Percentiles rank a stretch among this genome's conserved stretches.
These are phyloP conservation scores for Beta macrorhiza DNA, from an alignment of 179 eudicot genomes.

Conservation along the genomic window DNA sequence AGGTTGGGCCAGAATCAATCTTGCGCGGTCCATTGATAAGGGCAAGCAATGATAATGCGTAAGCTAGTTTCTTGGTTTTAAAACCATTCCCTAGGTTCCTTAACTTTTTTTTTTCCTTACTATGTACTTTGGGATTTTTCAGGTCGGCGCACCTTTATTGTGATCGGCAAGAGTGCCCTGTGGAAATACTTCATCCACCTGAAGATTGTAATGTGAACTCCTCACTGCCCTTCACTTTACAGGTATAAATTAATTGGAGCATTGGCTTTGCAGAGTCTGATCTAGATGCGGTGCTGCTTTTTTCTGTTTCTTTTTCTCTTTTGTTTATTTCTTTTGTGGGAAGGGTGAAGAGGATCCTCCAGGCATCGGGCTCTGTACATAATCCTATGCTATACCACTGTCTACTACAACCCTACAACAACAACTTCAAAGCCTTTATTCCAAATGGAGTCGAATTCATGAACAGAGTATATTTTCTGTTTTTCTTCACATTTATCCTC, in stretches of 20 bases:
- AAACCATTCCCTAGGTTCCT: not conserved
- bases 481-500: too few species aligned
- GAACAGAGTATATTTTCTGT: too few species aligned
- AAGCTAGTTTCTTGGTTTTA: slow-evolving; percentile 31
- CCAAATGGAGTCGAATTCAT: too few species aligned
- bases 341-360: not conserved
- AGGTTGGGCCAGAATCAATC: slow-evolving; percentile 84
- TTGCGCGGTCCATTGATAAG: slow-evolving; percentile 74
- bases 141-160: slow-evolving; percentile 76
- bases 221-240: slow-evolving; percentile 83
- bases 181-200: slow-evolving; percentile 87
- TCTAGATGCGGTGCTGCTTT: not conserved
- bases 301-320: not conserved
- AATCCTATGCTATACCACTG: too few species aligned
- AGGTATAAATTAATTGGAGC: slow-evolving; percentile 43
- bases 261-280: not conserved
- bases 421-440: too few species aligned
- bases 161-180: slow-evolving; percentile 68
- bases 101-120: not conserved
- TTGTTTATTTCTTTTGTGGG: not conserved
- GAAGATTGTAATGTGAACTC: slow-evolving; percentile 95
- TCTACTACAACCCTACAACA: too few species aligned
- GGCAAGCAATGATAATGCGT: slow-evolving; percentile 51
- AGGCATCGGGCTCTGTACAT: not conserved
- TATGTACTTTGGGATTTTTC: slow-evolving; percentile 15